Percentiles rank a stretch among this genome's conserved stretches.
Evolutionary conservation across 768 basidiomycete genomes (phyloP).

Genomic region (Lepiota subincarnata): DNA sequence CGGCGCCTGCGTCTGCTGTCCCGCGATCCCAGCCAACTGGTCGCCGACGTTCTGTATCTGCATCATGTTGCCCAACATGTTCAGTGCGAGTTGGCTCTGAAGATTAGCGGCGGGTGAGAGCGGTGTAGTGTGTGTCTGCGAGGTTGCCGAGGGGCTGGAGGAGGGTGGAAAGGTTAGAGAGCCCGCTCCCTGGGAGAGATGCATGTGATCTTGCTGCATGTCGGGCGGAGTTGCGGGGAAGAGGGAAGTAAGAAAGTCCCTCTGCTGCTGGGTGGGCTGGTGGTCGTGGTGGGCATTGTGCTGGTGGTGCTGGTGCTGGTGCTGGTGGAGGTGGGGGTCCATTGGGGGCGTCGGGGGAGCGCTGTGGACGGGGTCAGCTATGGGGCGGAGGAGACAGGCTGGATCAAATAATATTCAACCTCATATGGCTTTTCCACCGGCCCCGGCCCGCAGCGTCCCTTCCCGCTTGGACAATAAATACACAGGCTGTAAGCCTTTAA

Average conservation of each 20-base stretch:
- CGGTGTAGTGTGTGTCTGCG: background rate
- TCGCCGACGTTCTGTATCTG: conserved; percentile 42
- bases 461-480: no score
- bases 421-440: conserved; percentile 6
- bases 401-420: background rate
- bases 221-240: conserved; percentile 10
- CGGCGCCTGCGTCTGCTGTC: background rate
- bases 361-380: no score
- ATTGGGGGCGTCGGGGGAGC: no score
- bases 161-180: conserved; percentile 6
- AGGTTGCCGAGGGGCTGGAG: conserved; percentile 1
- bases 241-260: conserved; percentile 21
- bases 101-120: conserved; percentile 4
- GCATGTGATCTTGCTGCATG: conserved; percentile 7
- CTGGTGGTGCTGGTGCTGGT: conserved; percentile 8
- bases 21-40: conserved; percentile 16
- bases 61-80: conserved; percentile 49
- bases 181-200: background rate
- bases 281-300: background rate
- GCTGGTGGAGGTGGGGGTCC: conserved; percentile 2
- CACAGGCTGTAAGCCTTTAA: no score
- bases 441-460: background rate
- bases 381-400: no score
- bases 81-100: conserved; percentile 41
- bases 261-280: conserved; percentile 11